phyloP scores from a whole-genome alignment of 2,329 filamentous ascomycete genomes.

The Elsinoe necatrix region DNA sequence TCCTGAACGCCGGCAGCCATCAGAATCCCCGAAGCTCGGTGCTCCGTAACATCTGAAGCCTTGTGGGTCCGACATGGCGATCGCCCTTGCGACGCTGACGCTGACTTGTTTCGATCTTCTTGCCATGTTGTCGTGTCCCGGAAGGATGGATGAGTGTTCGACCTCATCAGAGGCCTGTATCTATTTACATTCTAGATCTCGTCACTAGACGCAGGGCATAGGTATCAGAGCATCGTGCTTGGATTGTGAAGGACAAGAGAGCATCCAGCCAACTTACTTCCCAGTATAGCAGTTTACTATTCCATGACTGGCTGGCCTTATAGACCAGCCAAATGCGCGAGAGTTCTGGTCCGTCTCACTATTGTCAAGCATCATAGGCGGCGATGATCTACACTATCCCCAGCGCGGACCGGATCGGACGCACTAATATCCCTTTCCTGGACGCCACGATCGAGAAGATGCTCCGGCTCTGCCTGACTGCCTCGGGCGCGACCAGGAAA shows the following conservation, averaged over 20 bases:
- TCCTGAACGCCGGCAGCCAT: no score
- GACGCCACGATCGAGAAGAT: constrained; percentile 38
- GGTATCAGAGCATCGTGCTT: no score
- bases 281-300: background rate
- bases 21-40: no score
- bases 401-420: constrained; percentile 28
- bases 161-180: background rate
- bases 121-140: background rate
- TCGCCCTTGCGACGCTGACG: background rate
- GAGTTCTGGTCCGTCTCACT: background rate
- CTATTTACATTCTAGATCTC: no score
- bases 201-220: no score
- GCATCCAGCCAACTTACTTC: no score
- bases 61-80: background rate
- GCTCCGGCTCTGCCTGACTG: constrained; percentile 28
- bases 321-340: background rate
- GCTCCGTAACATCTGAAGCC: background rate
- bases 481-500: constrained; percentile 24
- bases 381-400: constrained; percentile 21
- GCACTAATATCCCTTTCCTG: constrained; percentile 24
- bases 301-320: background rate
- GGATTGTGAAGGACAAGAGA: no score
- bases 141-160: background rate
- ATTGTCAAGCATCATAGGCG: background rate
- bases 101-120: background rate